phyloP scores from a whole-genome alignment of 2,329 filamentous ascomycete genomes.

The Emergomyces orientalis region DNA sequence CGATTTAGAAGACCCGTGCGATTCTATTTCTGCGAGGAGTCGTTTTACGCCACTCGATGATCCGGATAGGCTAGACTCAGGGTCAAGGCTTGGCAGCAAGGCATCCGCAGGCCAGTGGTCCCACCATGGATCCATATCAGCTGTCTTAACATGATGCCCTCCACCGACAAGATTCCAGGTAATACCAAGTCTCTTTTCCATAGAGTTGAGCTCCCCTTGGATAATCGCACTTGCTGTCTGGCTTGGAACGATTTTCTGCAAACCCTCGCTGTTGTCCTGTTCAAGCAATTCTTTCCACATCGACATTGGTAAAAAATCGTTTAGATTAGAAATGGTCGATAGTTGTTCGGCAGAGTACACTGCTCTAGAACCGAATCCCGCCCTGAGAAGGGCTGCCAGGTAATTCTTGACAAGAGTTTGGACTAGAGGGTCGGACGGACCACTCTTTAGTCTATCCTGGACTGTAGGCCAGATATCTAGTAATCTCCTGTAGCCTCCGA shows the following conservation, averaged over 20 bases:
- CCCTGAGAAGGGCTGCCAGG: constrained; percentile 20
- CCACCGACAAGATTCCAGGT: constrained; percentile 19
- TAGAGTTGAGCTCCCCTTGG: constrained; percentile 18
- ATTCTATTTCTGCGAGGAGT: constrained; percentile 8
- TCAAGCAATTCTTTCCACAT: constrained; percentile 15
- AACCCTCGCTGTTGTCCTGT: constrained; percentile 15
- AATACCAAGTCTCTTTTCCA: constrained; percentile 27
- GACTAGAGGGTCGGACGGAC: not conserved
- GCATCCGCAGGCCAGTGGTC: constrained; percentile 5
- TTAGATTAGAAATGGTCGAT: constrained; percentile 17
- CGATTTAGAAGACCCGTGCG: constrained; percentile 26
- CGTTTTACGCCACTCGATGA: not conserved
- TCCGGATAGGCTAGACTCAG: constrained; percentile 14
- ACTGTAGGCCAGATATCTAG: constrained; percentile 20
- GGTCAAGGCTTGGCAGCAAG: constrained; percentile 8
- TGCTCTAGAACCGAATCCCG: constrained; percentile 19
- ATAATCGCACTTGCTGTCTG: constrained; percentile 21
- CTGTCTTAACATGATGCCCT: constrained; percentile 16
- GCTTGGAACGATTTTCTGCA: constrained; percentile 21
- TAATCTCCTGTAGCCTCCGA: constrained; percentile 20
- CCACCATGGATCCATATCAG: constrained; percentile 11
- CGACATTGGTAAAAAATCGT: constrained; percentile 15
- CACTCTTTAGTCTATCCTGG: constrained; percentile 8
- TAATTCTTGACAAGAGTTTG: constrained; percentile 21
- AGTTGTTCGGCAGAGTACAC: constrained; percentile 22